These are phyloP conservation scores for Hymenotorrendiella dingleyae DNA, from an alignment of 2,329 filamentous ascomycete species.

Conservation along the genomic window DNA sequence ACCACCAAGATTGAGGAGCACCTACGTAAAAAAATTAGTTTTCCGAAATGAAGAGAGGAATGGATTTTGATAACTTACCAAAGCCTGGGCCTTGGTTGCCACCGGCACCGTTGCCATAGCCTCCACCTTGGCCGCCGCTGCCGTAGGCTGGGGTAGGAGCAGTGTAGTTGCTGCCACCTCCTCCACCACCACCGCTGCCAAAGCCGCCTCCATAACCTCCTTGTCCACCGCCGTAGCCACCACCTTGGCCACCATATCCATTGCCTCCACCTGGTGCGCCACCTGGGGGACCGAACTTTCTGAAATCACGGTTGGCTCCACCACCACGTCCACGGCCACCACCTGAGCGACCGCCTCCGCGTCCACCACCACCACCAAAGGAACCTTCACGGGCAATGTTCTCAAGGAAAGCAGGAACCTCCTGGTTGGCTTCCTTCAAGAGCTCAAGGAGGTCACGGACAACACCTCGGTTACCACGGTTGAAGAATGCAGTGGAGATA, in stretches of 20 bases:
- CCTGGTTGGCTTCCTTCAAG: constrained; percentile 97
- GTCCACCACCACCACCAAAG: constrained; percentile 62
- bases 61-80: constrained; percentile 28
- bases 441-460: constrained; percentile 96
- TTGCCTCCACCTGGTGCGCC: constrained; percentile 41
- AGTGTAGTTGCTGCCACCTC: constrained; percentile 30
- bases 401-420: constrained; percentile 89
- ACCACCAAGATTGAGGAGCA: constrained; percentile 60
- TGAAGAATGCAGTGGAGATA: constrained; percentile 98
- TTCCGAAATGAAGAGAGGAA: too few relatives aligned
- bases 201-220: constrained; percentile 41
- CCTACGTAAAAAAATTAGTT: too few relatives aligned
- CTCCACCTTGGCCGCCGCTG: constrained; percentile 41
- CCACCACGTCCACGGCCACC: constrained; percentile 63
- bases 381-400: constrained; percentile 93
- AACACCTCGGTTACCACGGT: constrained; percentile 97
- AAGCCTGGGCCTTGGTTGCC: too few relatives aligned
- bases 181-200: constrained; percentile 50
- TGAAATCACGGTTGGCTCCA: constrained; percentile 84
- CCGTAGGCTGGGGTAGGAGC: constrained; percentile 40
- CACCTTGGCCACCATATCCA: constrained; percentile 45
- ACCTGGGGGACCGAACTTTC: constrained; percentile 63
- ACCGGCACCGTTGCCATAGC: constrained; percentile 49
- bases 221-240: constrained; percentile 47
- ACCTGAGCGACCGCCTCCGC: constrained; percentile 59